Evolutionary conservation across 2,329 filamentous ascomycete species (phyloP).

Genomic region (Epichloe gansuensis): DNA sequence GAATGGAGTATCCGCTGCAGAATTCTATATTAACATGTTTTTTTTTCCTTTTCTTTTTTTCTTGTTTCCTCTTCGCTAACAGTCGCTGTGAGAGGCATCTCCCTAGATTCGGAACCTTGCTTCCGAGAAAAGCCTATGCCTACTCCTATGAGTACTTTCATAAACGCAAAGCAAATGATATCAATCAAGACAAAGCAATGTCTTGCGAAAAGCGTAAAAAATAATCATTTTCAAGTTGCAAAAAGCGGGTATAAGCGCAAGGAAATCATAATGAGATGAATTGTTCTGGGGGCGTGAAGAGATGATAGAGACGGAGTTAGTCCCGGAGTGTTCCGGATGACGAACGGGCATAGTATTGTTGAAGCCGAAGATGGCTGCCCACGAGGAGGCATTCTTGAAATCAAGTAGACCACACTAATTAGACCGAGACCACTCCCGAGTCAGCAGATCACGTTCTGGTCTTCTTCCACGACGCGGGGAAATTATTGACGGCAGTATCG

Average conservation of each 20-base stretch:
- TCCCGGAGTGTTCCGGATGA: slow-evolving; percentile 1
- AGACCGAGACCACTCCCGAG: slow-evolving; percentile 16
- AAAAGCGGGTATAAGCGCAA: background rate
- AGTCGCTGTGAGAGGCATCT: too few relatives aligned
- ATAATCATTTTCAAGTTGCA: background rate
- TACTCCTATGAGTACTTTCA: too few relatives aligned
- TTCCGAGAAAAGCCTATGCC: too few relatives aligned
- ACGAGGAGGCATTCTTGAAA: slow-evolving; percentile 12
- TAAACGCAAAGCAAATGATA: too few relatives aligned
- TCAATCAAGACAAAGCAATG: too few relatives aligned
- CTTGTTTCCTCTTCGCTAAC: too few relatives aligned
- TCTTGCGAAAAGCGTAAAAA: too few relatives aligned
- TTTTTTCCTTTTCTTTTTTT: too few relatives aligned
- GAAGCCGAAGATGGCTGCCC: slow-evolving; percentile 11
- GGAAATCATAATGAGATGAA: background rate
- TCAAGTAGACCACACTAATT: slow-evolving; percentile 26
- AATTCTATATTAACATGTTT: too few relatives aligned
- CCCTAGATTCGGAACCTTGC: too few relatives aligned
- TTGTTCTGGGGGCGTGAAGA: background rate
- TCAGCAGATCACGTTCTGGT: slow-evolving; percentile 16
- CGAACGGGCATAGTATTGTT: slow-evolving; percentile 1
- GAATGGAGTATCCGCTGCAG: too few relatives aligned
- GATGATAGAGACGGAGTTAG: background rate
- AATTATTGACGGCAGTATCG: background rate
- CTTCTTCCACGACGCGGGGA: slow-evolving; percentile 1